A percentile compares a stretch with the other conserved stretches of the same genome.
phyloP scores from a whole-genome alignment of 176 grass and related monocot species.

The Rhipidocladum racemiflorum region DNA sequence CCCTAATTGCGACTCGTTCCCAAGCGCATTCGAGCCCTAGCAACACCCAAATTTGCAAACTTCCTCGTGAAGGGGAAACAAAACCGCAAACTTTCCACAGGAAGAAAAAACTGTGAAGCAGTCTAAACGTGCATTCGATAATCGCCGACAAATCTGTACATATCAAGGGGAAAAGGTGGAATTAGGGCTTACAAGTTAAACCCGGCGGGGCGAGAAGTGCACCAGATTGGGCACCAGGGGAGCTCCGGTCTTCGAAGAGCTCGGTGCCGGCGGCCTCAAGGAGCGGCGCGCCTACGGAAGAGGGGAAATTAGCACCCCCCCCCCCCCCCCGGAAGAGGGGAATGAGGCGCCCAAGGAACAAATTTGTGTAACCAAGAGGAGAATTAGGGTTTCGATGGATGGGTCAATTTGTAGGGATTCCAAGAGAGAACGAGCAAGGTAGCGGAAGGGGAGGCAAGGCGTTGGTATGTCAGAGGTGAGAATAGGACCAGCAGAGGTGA shows the following conservation, averaged over 20 bases:
- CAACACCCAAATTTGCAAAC: not conserved
- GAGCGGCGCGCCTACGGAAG: not conserved
- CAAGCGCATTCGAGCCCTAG: not conserved
- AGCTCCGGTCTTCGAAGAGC: not conserved
- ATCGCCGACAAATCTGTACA: not conserved
- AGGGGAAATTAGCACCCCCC: too few species aligned
- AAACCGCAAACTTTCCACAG: not conserved
- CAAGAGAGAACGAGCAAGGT: too few species aligned
- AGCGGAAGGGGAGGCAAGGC: too few species aligned
- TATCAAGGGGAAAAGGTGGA: not conserved
- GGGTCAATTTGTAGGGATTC: too few species aligned
- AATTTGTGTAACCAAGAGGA: too few species aligned
- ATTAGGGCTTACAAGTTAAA: slow-evolving; percentile 9
- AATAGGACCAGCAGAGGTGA: too few species aligned
- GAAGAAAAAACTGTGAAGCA: too few species aligned
- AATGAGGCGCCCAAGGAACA: too few species aligned
- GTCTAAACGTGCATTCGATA: not conserved
- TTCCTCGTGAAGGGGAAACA: not conserved
- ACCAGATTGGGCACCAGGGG: not conserved
- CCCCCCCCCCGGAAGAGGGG: too few species aligned
- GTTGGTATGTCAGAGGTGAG: too few species aligned
- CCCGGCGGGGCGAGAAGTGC: not conserved
- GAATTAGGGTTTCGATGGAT: too few species aligned
- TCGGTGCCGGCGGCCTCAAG: not conserved
- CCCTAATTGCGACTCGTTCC: not conserved